Evolutionary conservation across 2,329 filamentous ascomycete species (phyloP), one percentile per base, ranked within the genome.

Genomic region (Monascus ruber): DNA sequence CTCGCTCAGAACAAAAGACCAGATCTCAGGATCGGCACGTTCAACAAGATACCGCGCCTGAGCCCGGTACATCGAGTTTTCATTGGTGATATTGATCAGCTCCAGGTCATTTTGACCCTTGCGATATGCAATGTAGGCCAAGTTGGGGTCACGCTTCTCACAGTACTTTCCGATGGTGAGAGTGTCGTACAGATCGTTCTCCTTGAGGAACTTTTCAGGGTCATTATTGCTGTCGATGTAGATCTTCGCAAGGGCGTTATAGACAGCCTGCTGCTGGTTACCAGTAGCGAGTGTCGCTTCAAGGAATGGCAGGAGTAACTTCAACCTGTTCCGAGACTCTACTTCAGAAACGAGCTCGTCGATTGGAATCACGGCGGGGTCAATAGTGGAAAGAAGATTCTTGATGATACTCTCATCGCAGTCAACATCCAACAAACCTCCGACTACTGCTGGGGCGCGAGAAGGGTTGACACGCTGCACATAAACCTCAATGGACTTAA

Each of bases 61-160:
- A n/a, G 85, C 85, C 54, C 88, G 83, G 75, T 94, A 98, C 91
- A 98, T 98, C n/a, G 85, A 81, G 68, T 98, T 98, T 67, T 98
- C 93, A 54, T 96, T 98, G 56, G 91, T 96, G 57, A 98, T 89
- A 63, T 84, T 91, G 65, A 98, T 89, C 41, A 98, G 76, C 67
- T 98, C 93, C 27, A 98, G 69, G 56, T 98, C 91, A 49, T 98
- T 98, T 65, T 95, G 85, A 17, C 91, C 91, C 72, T 98, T 98
- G 53, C 81, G 77, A 64, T 95, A 98, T 45, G 87, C 85, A 58
- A 96, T 94, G 65, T 84, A 94, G 3, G 86, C 89, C 39, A 98
- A 72, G 60, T 94, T 94, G 46, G 91, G 91, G 55, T 98, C 91
- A 28, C 91, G 83, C 76, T 96, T 96, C 72, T 95, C 89, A 61